Conservation (phyloP, 176 grass and related monocot genomes). For the Oryza brachyantha region DNA sequence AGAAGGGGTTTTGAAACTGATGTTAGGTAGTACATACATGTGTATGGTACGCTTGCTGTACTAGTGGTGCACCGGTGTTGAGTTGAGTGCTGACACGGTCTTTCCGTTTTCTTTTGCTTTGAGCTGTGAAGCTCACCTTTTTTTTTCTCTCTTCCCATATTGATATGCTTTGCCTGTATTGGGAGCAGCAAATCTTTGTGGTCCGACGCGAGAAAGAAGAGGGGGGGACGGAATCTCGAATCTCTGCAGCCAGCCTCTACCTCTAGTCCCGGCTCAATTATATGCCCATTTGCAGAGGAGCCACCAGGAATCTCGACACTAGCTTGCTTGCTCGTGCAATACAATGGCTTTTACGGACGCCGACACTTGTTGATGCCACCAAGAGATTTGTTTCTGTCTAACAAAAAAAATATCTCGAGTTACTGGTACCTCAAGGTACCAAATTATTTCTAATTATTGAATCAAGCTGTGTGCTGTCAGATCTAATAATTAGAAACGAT, state of each 20-base stretch:
- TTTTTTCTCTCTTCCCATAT: neutral
- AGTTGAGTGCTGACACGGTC: neutral
- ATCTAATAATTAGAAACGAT: no score
- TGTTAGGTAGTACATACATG: no score
- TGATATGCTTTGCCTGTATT: slow-evolving; percentile 8
- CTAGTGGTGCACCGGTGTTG: neutral
- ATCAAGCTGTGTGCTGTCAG: no score
- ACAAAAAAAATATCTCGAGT: no score
- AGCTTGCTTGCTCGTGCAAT: neutral
- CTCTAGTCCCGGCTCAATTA: slow-evolving; percentile 34
- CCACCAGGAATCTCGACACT: slow-evolving; percentile 31
- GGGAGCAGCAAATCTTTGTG: slow-evolving; percentile 13
- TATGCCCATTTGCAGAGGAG: slow-evolving; percentile 21
- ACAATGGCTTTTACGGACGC: neutral
- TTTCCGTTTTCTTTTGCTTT: neutral
- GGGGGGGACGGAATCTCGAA: slow-evolving; percentile 31
- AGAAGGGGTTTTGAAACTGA: neutral
- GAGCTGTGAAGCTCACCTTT: neutral
- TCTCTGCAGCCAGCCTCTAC: neutral
- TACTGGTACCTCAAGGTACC: no score
- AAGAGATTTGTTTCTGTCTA: no score
- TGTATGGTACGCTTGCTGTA: neutral
- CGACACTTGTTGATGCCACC: slow-evolving; percentile 33
- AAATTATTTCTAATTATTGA: no score
- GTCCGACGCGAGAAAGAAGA: slow-evolving; percentile 18